phyloP scores from a whole-genome alignment of 305 asterid species.

The Solanum hybrid region DNA sequence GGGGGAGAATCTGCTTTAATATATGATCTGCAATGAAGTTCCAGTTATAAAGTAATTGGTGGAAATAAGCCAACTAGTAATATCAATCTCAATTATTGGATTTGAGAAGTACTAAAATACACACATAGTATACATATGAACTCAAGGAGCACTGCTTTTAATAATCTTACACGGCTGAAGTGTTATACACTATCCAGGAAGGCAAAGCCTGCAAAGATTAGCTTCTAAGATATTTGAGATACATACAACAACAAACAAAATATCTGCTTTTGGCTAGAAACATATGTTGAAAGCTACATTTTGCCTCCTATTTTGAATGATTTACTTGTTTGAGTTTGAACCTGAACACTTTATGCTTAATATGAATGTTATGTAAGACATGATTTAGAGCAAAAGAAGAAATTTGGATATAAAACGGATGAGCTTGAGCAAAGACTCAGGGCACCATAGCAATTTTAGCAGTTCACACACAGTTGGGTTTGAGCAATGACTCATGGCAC shows the following conservation, averaged over 20 bases:
- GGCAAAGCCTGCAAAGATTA: neutral
- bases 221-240: neutral
- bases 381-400: neutral
- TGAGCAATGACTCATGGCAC: neutral
- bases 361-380: neutral
- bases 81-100: neutral
- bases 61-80: neutral
- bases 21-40: constrained; percentile 57
- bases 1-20: constrained; percentile 78
- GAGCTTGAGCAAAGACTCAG: neutral
- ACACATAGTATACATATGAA: neutral
- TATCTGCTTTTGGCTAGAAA: neutral
- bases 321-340: neutral
- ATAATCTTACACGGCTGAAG: neutral
- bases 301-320: neutral
- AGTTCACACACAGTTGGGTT: neutral
- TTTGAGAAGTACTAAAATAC: neutral
- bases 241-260: neutral
- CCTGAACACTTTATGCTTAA: neutral
- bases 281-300: neutral
- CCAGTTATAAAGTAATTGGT: neutral
- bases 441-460: neutral
- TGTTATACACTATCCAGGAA: neutral
- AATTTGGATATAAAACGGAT: neutral
- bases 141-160: neutral